phyloP scores from a whole-genome alignment of 768 basidiomycete genomes.

The Tephrocybe rancida region DNA sequence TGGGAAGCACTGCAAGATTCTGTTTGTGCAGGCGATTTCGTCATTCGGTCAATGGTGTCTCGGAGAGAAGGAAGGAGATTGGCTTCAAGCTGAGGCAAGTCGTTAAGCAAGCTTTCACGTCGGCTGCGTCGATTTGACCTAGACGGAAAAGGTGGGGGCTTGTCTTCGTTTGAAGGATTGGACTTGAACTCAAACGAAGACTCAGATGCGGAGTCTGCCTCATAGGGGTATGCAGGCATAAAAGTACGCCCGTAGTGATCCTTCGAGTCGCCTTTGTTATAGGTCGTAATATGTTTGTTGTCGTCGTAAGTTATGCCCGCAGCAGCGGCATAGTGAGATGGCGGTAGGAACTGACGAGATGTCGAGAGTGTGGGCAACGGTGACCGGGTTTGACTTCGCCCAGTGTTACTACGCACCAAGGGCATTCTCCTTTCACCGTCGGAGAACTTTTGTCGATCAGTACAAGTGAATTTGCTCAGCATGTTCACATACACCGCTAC shows the following conservation, averaged over 20 bases:
- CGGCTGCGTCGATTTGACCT: constrained; percentile 21
- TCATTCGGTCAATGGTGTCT: constrained; percentile 79
- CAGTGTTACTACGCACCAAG: constrained; percentile 22
- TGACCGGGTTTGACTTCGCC: constrained; percentile 42
- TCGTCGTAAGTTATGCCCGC: constrained; percentile 33
- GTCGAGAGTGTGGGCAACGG: constrained; percentile 36
- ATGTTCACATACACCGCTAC: too few relatives aligned
- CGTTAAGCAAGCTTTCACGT: constrained; percentile 47
- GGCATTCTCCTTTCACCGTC: too few relatives aligned
- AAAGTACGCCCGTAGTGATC: constrained; percentile 15
- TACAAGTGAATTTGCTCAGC: too few relatives aligned
- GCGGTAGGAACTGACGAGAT: constrained; percentile 50
- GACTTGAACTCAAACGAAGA: constrained; percentile 34
- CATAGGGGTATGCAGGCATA: constrained; percentile 25
- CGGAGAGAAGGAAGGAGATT: constrained; percentile 70
- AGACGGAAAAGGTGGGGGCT: constrained; percentile 11
- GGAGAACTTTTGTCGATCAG: too few relatives aligned
- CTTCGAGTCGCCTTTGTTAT: not conserved
- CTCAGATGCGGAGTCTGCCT: constrained; percentile 23
- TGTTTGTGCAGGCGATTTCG: constrained; percentile 46
- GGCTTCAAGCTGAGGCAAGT: constrained; percentile 62
- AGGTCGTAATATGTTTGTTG: constrained; percentile 1
- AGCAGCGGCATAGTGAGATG: constrained; percentile 58
- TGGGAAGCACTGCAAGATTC: constrained; percentile 10
- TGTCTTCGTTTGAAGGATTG: constrained; percentile 10